These are phyloP conservation scores for Fusarium nematophilum DNA, from an alignment of 2,329 filamentous ascomycete genomes.

Conservation along the genomic window DNA sequence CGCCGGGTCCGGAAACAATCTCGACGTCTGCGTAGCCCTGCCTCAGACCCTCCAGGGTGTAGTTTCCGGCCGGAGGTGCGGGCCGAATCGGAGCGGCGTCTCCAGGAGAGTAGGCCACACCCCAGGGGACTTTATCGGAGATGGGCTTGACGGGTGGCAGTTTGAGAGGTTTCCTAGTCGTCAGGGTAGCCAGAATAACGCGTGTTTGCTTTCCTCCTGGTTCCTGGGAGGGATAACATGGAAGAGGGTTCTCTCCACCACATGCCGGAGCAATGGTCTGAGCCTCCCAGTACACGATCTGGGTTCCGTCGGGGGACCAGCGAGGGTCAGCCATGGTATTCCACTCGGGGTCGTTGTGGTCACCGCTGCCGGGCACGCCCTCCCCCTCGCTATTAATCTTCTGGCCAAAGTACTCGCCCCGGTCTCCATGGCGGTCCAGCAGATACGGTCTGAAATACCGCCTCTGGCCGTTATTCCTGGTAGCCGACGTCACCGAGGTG, in stretches of 20 bases:
- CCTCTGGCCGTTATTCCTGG: conserved; percentile 57
- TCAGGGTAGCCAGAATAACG: conserved; percentile 55
- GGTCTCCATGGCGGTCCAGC: conserved; percentile 57
- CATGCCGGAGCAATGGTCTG: conserved; percentile 54
- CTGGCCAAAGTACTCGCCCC: conserved; percentile 57
- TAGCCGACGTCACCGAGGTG: conserved; percentile 49
- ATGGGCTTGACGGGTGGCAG: conserved; percentile 17
- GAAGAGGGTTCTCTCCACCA: conserved; percentile 55
- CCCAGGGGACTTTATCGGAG: conserved; percentile 14
- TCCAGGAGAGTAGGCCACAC: conserved; percentile 1
- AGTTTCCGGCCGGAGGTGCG: not conserved
- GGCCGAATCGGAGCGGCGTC: not conserved
- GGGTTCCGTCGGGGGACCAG: conserved; percentile 55
- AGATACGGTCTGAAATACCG: conserved; percentile 60
- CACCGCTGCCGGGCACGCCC: conserved; percentile 43
- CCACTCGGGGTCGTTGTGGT: conserved; percentile 58
- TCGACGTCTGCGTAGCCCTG: conserved; percentile 7
- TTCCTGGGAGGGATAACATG: conserved; percentile 53
- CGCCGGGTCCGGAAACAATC: not conserved
- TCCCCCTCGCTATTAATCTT: conserved; percentile 52
- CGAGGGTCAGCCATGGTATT: conserved; percentile 59
- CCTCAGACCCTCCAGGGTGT: conserved; percentile 1
- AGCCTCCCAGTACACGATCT: conserved; percentile 56
- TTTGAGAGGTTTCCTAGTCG: conserved; percentile 41
- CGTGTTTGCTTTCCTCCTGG: conserved; percentile 52